phyloP scores from a whole-genome alignment of 306 rosid genomes.

The Chamaecrista fasciculata region DNA sequence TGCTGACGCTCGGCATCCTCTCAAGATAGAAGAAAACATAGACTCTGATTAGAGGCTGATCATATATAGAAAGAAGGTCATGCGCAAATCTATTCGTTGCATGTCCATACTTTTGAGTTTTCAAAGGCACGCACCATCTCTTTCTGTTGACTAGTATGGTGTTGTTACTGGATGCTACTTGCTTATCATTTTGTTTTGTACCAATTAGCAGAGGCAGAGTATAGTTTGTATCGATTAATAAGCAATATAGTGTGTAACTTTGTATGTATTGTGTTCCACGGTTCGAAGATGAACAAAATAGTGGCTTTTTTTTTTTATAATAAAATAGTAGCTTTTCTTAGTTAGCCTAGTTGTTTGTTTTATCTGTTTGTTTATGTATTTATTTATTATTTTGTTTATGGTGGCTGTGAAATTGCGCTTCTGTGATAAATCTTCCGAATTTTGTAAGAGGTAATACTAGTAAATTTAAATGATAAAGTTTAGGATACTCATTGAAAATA shows the following conservation, averaged over 20 bases:
- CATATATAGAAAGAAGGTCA: neutral
- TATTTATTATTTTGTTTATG: conserved; percentile 6
- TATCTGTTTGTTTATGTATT: neutral
- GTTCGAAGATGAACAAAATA: conserved; percentile 8
- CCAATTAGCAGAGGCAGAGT: conserved; percentile 5
- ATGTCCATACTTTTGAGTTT: conserved; percentile 10
- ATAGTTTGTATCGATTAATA: conserved; percentile 20
- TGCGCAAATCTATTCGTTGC: neutral
- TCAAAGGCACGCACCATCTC: conserved; percentile 14
- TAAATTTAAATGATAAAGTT: too few relatives aligned
- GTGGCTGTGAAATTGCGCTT: neutral
- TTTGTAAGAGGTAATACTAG: too few relatives aligned
- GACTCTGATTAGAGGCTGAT: conserved; percentile 24
- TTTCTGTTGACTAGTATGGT: conserved; percentile 11
- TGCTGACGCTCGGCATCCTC: conserved; percentile 51
- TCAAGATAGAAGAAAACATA: neutral
- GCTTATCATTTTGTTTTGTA: neutral
- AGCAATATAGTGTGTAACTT: neutral
- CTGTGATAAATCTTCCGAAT: conserved; percentile 8
- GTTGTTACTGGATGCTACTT: conserved; percentile 14
- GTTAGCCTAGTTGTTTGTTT: conserved; percentile 10
- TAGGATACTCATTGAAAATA: too few relatives aligned
- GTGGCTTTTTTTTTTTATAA: conserved; percentile 5
- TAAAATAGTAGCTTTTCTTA: conserved; percentile 3
- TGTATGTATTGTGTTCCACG: conserved; percentile 26